A percentile compares a stretch with the other conserved stretches of the same genome.
Conservation (phyloP, 768 basidiomycete genomes). For the Strobilomyces echinocephalus region DNA sequence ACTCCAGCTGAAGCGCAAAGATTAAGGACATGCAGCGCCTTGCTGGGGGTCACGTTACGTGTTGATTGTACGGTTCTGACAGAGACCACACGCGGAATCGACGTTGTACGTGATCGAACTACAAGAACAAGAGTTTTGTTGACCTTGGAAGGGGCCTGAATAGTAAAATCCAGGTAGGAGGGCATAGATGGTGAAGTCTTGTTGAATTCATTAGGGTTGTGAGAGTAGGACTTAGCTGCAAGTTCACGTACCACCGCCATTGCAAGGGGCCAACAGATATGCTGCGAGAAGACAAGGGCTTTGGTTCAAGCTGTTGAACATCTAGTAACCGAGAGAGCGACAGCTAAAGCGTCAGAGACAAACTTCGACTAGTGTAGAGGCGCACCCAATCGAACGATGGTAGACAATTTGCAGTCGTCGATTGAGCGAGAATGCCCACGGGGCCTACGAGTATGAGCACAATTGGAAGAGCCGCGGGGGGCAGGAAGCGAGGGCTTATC, state of each 20-base stretch:
- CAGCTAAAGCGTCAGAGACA: not conserved
- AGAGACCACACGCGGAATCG: conserved; percentile 53
- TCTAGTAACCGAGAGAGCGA: conserved; percentile 9
- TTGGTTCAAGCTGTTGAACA: conserved; percentile 42
- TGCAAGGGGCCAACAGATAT: conserved; percentile 41
- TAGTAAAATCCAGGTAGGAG: conserved; percentile 33
- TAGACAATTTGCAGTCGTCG: conserved; percentile 18
- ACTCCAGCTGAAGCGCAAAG: conserved; percentile 31
- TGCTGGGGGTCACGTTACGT: conserved; percentile 21
- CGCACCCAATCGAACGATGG: conserved; percentile 26
- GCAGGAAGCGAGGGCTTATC: conserved; percentile 4
- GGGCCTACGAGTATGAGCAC: conserved; percentile 17
- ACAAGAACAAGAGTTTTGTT: conserved; percentile 42
- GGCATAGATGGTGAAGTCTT: conserved; percentile 37
- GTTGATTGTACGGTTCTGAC: conserved; percentile 42
- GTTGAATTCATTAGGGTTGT: not conserved
- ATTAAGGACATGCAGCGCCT: not conserved
- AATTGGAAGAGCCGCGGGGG: conserved; percentile 13
- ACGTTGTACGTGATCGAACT: conserved; percentile 52
- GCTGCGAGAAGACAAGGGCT: conserved; percentile 45
- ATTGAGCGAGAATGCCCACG: conserved; percentile 18
- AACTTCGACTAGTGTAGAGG: not conserved
- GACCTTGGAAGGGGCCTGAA: conserved; percentile 31
- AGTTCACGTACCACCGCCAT: conserved; percentile 35
- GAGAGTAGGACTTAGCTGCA: not conserved